Evolutionary conservation across 306 rosid genomes (phyloP).

Genomic region (Dryas octopetala): DNA sequence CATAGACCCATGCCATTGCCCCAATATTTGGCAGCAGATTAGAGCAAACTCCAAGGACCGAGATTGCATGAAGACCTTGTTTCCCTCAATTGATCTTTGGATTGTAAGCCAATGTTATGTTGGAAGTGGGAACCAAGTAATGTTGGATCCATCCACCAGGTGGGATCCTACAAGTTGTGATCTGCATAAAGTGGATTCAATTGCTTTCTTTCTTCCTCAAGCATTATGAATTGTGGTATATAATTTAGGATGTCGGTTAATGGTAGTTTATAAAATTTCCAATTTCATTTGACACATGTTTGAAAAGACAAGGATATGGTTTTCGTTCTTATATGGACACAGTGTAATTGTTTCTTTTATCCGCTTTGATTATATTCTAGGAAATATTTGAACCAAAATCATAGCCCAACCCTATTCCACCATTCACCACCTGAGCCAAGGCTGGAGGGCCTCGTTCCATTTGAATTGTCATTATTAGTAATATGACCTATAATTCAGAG

Average conservation of each 20-base stretch:
- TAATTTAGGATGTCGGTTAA: neutral
- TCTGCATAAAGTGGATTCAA: neutral
- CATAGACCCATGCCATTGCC: neutral
- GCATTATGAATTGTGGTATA: neutral
- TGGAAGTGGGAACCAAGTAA: no score
- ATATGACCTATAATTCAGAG: neutral
- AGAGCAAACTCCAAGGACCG: neutral
- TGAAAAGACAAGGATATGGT: neutral
- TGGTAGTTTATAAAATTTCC: neutral
- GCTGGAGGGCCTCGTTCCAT: no score
- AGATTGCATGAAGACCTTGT: neutral
- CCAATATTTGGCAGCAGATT: neutral
- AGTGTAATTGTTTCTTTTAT: neutral
- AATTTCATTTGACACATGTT: neutral
- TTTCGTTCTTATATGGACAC: neutral
- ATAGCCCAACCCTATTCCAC: no score
- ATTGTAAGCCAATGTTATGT: no score
- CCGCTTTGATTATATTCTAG: neutral
- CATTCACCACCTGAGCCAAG: no score
- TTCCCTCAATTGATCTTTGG: no score
- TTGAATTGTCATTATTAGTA: neutral
- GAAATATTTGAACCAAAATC: neutral
- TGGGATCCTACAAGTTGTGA: neutral
- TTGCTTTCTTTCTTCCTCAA: neutral
- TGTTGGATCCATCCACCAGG: no score